A percentile compares a stretch with the other conserved stretches of the same genome.
phyloP scores from a whole-genome alignment of 495 filamentous ascomycete species.

The Paragyromitra xinjiangensis region DNA sequence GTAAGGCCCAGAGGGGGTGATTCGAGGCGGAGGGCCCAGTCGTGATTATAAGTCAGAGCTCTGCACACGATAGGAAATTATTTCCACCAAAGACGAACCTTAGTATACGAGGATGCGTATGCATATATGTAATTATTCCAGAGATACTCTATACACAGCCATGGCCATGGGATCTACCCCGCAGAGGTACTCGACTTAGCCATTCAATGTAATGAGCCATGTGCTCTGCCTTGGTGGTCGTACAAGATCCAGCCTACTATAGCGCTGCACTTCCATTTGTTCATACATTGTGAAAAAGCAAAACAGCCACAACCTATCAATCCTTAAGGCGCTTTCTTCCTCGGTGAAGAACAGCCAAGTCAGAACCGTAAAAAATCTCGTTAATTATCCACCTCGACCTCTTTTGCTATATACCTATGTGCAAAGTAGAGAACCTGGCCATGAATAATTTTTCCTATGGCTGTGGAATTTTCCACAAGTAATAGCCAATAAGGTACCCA shows the following conservation, averaged over 20 bases:
- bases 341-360: not conserved
- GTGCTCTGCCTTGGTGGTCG: conserved; percentile 30
- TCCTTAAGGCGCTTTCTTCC: not conserved
- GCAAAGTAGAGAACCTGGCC: too few species aligned
- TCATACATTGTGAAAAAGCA: not conserved
- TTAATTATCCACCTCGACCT: too few species aligned
- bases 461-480: too few species aligned
- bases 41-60: not conserved
- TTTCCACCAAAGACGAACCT: not conserved
- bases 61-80: not conserved
- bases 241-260: not conserved
- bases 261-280: not conserved
- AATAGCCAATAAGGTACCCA: too few species aligned
- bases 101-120: too few species aligned
- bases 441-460: too few species aligned
- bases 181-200: not conserved
- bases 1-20: not conserved
- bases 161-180: not conserved
- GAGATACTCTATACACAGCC: not conserved
- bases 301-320: not conserved
- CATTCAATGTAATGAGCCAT: conserved; percentile 3
- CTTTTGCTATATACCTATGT: too few species aligned
- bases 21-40: not conserved
- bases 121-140: not conserved
- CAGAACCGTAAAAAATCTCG: not conserved